Evolutionary conservation across 768 basidiomycete species (phyloP), one percentile per base, ranked within the genome.

Genomic region (Inosperma sp.): DNA sequence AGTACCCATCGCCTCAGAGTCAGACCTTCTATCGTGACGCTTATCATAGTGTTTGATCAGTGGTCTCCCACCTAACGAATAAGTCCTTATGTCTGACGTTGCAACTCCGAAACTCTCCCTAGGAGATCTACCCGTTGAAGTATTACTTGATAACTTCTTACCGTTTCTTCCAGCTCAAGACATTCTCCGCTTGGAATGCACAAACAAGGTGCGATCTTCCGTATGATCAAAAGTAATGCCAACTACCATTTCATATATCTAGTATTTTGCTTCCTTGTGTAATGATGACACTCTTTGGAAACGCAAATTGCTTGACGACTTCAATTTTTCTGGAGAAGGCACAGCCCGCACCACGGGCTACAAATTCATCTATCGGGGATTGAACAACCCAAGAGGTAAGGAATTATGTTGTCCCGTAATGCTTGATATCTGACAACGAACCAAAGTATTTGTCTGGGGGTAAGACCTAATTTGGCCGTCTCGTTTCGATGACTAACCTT

Each of bases 241-340:
- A 51, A 43, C 4, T 29, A 33, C 31, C 3, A 40, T 10, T 12
- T 29, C 9, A 23, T 39, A 26, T 37, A 42, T n/a, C 59, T 14
- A 76, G 74, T 76, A 77, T 63, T 87, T 91, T 60, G 74, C 80
- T 39, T 55, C 65, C 10, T 58, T 86, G 21, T 79, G 78, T 60
- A 71, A 76, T 10, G 89, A 93, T 61, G 86, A 90, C 51, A 82
- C 81, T 0, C 75, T 92, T 52, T 94, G 92, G 92, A 83, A 82
- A 62, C 73, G 79, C 23, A 85, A 79, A 53, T 68, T 89, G 7
- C 62, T 74, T 25, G 64, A 67, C 26, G 92, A 93, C 62, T 93
- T 82, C 72, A 89, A 91, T 66, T 93, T 90, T 59, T 76, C 84
- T 7, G 80, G 78, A 3, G 72, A 76, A 33, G 78, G 76, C 34